These are phyloP conservation scores for Phascolomyces articulosus DNA, from an alignment of 371 early-diverging fungal genomes.

Conservation along the genomic window DNA sequence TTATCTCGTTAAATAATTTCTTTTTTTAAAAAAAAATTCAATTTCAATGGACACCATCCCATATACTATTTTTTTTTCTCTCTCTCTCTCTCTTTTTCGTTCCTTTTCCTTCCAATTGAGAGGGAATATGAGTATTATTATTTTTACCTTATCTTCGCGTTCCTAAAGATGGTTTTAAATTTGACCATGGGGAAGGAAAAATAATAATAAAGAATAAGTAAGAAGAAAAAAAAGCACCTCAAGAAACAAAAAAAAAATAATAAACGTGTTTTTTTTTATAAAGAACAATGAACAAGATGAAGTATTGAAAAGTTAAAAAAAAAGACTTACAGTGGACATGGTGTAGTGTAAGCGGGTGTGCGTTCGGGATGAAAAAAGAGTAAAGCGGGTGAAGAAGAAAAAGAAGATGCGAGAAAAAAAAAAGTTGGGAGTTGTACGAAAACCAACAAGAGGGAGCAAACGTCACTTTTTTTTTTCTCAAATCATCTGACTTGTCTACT, in stretches of 20 bases:
- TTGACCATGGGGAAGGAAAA: too few species aligned
- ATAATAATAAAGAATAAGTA: neutral
- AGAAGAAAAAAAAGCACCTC: too few species aligned
- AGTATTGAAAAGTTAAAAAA: conserved; percentile 14
- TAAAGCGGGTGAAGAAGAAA: neutral
- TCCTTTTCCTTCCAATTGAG: neutral
- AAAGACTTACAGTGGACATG: conserved; percentile 19
- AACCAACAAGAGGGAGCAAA: neutral
- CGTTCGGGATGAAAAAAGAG: conserved; percentile 15
- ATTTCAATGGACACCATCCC: too few species aligned
- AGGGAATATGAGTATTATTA: neutral
- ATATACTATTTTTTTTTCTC: neutral
- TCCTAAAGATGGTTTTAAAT: conserved; percentile 26
- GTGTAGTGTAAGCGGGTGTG: conserved; percentile 17
- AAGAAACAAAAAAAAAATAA: too few species aligned
- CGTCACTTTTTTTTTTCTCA: too few species aligned
- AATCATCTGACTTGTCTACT: too few species aligned
- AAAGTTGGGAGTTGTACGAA: neutral
- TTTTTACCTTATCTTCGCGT: conserved; percentile 38
- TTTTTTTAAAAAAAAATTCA: too few species aligned
- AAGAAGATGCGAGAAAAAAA: neutral
- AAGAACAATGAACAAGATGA: too few species aligned
- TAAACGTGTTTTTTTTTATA: too few species aligned
- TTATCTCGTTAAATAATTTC: neutral
- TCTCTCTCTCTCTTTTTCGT: neutral